These are phyloP conservation scores for Sisymbrium altissimum DNA, from an alignment of 345 rosid species.

Conservation along the genomic window DNA sequence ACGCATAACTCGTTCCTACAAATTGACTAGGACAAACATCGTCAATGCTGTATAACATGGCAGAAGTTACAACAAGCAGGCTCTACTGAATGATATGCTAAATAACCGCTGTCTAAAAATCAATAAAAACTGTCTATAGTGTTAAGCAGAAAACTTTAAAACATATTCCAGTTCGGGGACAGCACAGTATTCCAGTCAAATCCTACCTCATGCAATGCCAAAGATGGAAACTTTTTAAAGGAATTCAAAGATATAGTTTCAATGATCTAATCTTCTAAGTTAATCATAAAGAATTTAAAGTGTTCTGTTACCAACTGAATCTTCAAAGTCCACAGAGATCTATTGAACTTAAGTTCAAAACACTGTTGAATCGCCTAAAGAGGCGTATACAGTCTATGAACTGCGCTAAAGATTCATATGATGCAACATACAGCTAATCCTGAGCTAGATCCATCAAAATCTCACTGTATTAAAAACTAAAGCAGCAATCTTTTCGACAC, in stretches of 20 bases:
- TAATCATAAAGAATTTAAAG: neutral
- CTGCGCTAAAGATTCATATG: neutral
- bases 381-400: neutral
- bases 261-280: neutral
- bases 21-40: neutral
- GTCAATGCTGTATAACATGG: neutral
- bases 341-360: too few species aligned
- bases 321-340: neutral
- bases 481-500: neutral
- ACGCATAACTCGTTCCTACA: neutral
- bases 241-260: neutral
- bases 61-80: neutral
- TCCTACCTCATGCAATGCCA: neutral
- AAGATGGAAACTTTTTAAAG: neutral
- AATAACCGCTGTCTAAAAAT: neutral
- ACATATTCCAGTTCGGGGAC: neutral
- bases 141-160: neutral
- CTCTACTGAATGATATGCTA: neutral
- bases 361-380: too few species aligned
- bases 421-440: neutral
- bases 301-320: neutral
- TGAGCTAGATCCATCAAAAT: slow-evolving; percentile 32
- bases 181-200: neutral
- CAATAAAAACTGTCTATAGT: neutral
- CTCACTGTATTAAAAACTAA: neutral